These are phyloP conservation scores for Craterostigma plantagineum DNA, from an alignment of 257 asterid species.

Conservation along the genomic window DNA sequence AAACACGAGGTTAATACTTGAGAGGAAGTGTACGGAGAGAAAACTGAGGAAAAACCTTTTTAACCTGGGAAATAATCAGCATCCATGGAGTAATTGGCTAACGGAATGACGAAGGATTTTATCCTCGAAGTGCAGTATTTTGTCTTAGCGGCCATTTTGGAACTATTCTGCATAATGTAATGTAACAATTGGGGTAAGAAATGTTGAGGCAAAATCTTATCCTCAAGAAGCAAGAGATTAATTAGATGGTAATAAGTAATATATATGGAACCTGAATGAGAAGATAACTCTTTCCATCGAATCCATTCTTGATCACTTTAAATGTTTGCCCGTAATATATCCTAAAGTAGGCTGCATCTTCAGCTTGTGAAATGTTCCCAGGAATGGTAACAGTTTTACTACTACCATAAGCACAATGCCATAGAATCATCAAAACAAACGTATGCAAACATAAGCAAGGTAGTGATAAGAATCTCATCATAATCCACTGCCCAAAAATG, in stretches of 20 bases:
- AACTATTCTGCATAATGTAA: constrained; percentile 47
- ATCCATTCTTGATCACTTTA: constrained; percentile 81
- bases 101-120: constrained; percentile 72
- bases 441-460: too few species aligned
- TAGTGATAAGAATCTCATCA: too few species aligned
- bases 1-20: not conserved
- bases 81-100: constrained; percentile 70
- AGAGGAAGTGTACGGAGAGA: not conserved
- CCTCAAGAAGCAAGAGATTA: not conserved
- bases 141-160: constrained; percentile 82
- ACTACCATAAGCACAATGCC: too few species aligned
- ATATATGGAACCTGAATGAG: constrained; percentile 75
- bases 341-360: constrained; percentile 46
- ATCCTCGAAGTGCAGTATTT: constrained; percentile 91
- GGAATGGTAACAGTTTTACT: too few species aligned
- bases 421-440: too few species aligned
- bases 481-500: too few species aligned
- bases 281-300: constrained; percentile 89
- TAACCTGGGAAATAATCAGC: constrained; percentile 76
- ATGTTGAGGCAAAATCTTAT: too few species aligned
- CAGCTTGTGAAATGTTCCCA: constrained; percentile 45
- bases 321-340: constrained; percentile 85
- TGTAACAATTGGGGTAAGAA: too few species aligned
- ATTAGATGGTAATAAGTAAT: not conserved
- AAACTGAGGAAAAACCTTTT: not conserved